Evolutionary conservation across 257 asterid species (phyloP).

Genomic region (Mitragyna speciosa): DNA sequence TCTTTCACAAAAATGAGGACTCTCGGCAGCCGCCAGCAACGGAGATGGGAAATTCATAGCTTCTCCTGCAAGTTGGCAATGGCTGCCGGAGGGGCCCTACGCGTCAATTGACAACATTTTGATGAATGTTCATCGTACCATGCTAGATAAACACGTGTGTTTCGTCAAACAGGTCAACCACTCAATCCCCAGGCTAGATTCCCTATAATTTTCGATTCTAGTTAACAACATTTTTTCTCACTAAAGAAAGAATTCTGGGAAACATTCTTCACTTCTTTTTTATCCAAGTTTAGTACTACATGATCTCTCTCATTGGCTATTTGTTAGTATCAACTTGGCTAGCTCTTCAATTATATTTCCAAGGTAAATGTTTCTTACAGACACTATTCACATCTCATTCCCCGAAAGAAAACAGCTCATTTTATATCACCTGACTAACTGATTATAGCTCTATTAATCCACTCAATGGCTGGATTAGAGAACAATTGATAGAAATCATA

Average conservation of each 20-base stretch:
- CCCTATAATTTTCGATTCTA: slow-evolving; percentile 20
- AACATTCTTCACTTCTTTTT: slow-evolving; percentile 8
- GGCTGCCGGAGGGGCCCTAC: slow-evolving; percentile 31
- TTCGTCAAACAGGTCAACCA: slow-evolving; percentile 13
- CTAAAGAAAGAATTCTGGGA: slow-evolving; percentile 21
- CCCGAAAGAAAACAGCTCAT: slow-evolving; percentile 26
- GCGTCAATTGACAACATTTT: slow-evolving; percentile 37
- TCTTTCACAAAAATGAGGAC: background rate
- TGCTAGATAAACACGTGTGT: slow-evolving; percentile 52
- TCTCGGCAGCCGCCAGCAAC: background rate
- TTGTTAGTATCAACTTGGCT: slow-evolving; percentile 12
- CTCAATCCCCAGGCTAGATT: slow-evolving; percentile 19
- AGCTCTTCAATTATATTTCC: slow-evolving; percentile 1
- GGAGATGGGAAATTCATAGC: background rate
- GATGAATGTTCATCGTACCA: slow-evolving; percentile 41
- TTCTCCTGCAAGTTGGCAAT: slow-evolving; percentile 14
- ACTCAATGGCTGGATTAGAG: slow-evolving; percentile 22
- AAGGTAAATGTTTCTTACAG: slow-evolving; percentile 37
- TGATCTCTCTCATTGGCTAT: slow-evolving; percentile 10
- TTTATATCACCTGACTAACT: background rate
- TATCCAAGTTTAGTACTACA: slow-evolving; percentile 12
- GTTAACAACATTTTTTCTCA: background rate
- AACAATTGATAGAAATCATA: background rate
- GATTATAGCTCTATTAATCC: background rate
- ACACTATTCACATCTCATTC: slow-evolving; percentile 23